phyloP scores from a whole-genome alignment of 768 basidiomycete genomes.

The Rhodotorula babjevae region DNA sequence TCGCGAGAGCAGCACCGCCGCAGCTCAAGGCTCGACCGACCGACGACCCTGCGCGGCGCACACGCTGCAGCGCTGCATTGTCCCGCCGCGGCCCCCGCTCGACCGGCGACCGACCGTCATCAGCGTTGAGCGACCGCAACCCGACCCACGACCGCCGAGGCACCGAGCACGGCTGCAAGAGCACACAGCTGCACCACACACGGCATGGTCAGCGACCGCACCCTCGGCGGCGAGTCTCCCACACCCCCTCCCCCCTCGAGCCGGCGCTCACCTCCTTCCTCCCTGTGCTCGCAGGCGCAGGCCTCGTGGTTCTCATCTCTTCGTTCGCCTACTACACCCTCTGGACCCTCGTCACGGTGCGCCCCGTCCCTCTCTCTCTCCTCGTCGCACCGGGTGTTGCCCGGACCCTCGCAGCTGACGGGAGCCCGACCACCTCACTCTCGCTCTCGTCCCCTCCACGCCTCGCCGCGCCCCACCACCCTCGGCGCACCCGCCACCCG shows the following conservation, averaged over 20 bases:
- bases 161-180: too few relatives aligned
- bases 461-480: background rate
- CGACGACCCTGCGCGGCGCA: too few relatives aligned
- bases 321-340: conserved; percentile 79
- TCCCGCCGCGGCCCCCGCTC: too few relatives aligned
- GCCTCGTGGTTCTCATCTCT: conserved; percentile 41
- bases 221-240: background rate
- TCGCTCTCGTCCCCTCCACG: background rate
- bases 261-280: background rate
- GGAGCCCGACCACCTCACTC: background rate
- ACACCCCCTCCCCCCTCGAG: background rate
- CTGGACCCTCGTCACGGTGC: conserved; percentile 82
- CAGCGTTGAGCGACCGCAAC: too few relatives aligned
- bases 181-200: background rate
- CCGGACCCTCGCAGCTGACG: too few relatives aligned
- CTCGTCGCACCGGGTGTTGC: too few relatives aligned
- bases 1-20: too few relatives aligned
- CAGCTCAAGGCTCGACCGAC: too few relatives aligned
- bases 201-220: background rate
- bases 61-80: too few relatives aligned
- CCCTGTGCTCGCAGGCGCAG: conserved; percentile 5
- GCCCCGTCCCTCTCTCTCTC: conserved; percentile 39
- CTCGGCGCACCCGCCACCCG: background rate
- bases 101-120: too few relatives aligned
- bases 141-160: too few relatives aligned